phyloP scores from a whole-genome alignment of 164 flowering plant species.

The Vitis rotundifolia region DNA sequence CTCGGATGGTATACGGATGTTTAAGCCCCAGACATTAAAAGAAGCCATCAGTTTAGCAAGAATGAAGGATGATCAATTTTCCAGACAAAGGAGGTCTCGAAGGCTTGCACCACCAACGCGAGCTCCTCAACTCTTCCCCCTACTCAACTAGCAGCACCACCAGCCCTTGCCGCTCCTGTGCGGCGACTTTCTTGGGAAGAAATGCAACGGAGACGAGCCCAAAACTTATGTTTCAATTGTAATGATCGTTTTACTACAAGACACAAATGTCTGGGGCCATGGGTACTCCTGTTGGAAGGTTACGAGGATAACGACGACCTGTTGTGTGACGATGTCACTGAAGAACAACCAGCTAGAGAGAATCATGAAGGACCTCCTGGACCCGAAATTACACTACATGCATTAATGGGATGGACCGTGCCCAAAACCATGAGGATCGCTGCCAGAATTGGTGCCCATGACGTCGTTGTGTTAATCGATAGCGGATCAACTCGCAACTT shows the following conservation, averaged over 20 bases:
- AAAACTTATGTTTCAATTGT: not conserved
- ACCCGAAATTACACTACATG: too few species aligned
- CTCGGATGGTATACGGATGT: too few species aligned
- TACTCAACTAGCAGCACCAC: not conserved
- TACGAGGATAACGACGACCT: not conserved
- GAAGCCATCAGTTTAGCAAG: not conserved
- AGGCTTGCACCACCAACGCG: not conserved
- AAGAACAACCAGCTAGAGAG: not conserved
- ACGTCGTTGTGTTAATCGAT: too few species aligned
- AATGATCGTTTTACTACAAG: not conserved
- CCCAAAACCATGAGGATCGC: too few species aligned
- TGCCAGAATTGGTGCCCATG: too few species aligned
- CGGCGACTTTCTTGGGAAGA: not conserved
- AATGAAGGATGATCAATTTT: not conserved
- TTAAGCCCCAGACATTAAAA: too few species aligned
- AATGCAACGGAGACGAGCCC: slow-evolving; percentile 1
- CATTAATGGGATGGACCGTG: too few species aligned
- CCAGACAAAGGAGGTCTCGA: not conserved
- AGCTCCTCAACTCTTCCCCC: not conserved
- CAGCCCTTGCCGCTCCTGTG: not conserved
- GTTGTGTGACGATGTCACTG: not conserved
- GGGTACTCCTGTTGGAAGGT: not conserved
- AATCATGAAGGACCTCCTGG: too few species aligned
- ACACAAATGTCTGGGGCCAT: not conserved
- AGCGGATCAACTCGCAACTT: too few species aligned